phyloP scores from a whole-genome alignment of 768 basidiomycete species.

The Chalciporus piperatus region DNA sequence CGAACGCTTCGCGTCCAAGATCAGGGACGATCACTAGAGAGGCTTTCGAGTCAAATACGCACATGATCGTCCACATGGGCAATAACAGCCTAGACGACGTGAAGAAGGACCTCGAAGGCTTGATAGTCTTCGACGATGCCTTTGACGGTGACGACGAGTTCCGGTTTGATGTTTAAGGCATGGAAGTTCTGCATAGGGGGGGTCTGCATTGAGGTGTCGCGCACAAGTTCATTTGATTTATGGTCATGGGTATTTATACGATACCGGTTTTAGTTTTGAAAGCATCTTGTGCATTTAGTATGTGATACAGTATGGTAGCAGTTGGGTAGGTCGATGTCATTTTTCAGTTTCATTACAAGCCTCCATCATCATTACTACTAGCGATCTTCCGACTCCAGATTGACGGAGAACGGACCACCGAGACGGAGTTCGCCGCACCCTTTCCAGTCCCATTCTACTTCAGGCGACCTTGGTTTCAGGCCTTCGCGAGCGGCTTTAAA shows the following conservation, averaged over 20 bases:
- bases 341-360: neutral
- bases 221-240: slow-evolving; percentile 13
- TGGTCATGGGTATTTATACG: slow-evolving; percentile 8
- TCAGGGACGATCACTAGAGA: slow-evolving; percentile 26
- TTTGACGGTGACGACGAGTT: slow-evolving; percentile 30
- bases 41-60: slow-evolving; percentile 22
- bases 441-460: slow-evolving; percentile 3
- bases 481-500: neutral
- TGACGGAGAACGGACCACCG: neutral
- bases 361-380: neutral
- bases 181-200: neutral
- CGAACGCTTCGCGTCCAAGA: slow-evolving; percentile 12
- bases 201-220: neutral
- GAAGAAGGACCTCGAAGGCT: slow-evolving; percentile 30
- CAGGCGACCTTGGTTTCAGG: neutral
- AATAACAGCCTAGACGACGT: slow-evolving; percentile 28
- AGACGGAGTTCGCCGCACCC: neutral
- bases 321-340: neutral
- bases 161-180: slow-evolving; percentile 25
- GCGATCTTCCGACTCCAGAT: neutral
- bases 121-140: slow-evolving; percentile 28
- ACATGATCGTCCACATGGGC: slow-evolving; percentile 13
- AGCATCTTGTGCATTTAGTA: slow-evolving; percentile 12
- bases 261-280: slow-evolving; percentile 5
- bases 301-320: slow-evolving; percentile 10